These are phyloP conservation scores for Isoetes taiwanensis DNA, from an alignment of 75 land plant genomes.

Conservation along the genomic window DNA sequence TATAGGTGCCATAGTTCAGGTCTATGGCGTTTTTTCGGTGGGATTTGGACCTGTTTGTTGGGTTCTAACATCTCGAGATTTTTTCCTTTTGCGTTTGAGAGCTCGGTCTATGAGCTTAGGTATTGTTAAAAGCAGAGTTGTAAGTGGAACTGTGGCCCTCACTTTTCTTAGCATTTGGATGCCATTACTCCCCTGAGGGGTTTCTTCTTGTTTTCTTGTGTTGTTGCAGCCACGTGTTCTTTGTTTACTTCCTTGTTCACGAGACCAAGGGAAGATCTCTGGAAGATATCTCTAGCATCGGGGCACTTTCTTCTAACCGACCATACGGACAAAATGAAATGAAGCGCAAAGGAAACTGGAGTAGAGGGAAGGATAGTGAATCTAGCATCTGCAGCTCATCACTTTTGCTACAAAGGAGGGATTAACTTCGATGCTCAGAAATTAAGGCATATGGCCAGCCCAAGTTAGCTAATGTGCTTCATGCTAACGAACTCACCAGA, in stretches of 20 bases:
- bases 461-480: constrained; percentile 67
- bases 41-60: constrained; percentile 72
- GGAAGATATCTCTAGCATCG: constrained; percentile 82
- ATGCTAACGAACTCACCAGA: constrained; percentile 53
- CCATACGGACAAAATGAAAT: constrained; percentile 44
- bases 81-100: constrained; percentile 57
- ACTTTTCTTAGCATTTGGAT: constrained; percentile 48
- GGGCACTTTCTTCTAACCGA: constrained; percentile 73
- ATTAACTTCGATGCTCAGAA: constrained; percentile 32
- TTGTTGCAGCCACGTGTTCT: constrained; percentile 31
- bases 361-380: constrained; percentile 56
- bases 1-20: background rate
- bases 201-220: constrained; percentile 40
- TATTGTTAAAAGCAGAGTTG: constrained; percentile 40
- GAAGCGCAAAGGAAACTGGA: constrained; percentile 33
- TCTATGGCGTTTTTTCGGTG: constrained; percentile 56
- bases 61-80: constrained; percentile 64
- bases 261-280: constrained; percentile 75
- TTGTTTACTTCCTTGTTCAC: constrained; percentile 42
- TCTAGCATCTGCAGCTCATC: constrained; percentile 46
- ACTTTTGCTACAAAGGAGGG: constrained; percentile 29
- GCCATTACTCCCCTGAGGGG: constrained; percentile 54
- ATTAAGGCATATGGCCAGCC: constrained; percentile 66
- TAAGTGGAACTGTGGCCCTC: constrained; percentile 67
- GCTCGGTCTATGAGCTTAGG: constrained; percentile 66